These are phyloP conservation scores for Helicocarpus griseus DNA, from an alignment of 2,329 filamentous ascomycete genomes.

Conservation along the genomic window DNA sequence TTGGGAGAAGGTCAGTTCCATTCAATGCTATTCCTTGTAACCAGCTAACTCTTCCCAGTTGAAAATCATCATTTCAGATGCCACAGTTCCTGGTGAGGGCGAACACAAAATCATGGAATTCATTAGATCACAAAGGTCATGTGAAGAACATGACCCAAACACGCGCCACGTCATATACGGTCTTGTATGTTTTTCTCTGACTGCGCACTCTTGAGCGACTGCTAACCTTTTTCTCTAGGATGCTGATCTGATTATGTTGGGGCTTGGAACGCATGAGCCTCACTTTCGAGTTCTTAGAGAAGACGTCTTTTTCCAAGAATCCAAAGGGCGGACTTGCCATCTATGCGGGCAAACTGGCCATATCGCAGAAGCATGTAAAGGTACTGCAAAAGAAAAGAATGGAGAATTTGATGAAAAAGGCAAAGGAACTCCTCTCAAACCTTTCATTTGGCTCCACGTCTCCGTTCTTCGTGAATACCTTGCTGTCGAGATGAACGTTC, in stretches of 20 bases:
- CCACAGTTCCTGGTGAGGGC: conserved; percentile 92
- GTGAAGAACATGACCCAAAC: conserved; percentile 87
- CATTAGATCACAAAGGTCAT: conserved; percentile 82
- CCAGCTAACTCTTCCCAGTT: conserved; percentile 38
- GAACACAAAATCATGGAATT: conserved; percentile 99
- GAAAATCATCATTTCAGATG: conserved; percentile 97
- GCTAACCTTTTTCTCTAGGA: conserved; percentile 41
- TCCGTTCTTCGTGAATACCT: conserved; percentile 86
- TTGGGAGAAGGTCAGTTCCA: conserved; percentile 60
- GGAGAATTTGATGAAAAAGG: conserved; percentile 78
- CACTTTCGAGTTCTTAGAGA: conserved; percentile 94
- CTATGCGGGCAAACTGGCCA: conserved; percentile 91
- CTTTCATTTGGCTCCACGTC: conserved; percentile 97
- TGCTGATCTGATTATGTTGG: conserved; percentile 97
- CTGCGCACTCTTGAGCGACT: background rate
- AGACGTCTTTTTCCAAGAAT: conserved; percentile 89
- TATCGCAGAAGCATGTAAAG: conserved; percentile 74
- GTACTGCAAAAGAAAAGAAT: conserved; percentile 65
- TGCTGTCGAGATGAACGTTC: conserved; percentile 76
- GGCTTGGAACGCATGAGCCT: conserved; percentile 91
- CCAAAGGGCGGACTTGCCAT: conserved; percentile 70
- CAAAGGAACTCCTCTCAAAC: conserved; percentile 61
- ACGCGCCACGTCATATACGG: conserved; percentile 97
- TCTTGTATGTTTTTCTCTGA: conserved; percentile 36
- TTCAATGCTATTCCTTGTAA: background rate